Evolutionary conservation across 2,329 filamentous ascomycete species (phyloP).

Genomic region (Aspergillus ibericus): DNA sequence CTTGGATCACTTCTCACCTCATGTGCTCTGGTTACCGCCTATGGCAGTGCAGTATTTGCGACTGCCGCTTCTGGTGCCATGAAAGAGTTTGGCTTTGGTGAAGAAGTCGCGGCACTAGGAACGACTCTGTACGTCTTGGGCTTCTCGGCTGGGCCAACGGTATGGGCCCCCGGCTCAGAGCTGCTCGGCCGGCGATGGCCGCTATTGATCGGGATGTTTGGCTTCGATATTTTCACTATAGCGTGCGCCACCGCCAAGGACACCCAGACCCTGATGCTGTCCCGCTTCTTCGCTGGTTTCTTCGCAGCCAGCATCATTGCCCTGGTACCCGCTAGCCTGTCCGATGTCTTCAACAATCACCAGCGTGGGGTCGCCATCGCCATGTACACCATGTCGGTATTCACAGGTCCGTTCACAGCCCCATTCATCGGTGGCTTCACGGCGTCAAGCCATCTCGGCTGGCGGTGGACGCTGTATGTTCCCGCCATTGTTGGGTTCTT

Average conservation of each 20-base stretch:
- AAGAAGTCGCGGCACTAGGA: slow-evolving; percentile 44
- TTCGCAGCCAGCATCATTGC: slow-evolving; percentile 44
- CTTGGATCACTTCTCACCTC: slow-evolving; percentile 19
- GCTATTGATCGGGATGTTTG: slow-evolving; percentile 44
- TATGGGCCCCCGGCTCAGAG: slow-evolving; percentile 63
- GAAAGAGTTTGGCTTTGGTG: slow-evolving; percentile 44
- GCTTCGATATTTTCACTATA: slow-evolving; percentile 47
- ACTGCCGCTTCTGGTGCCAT: slow-evolving; percentile 59
- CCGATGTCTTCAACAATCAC: slow-evolving; percentile 51
- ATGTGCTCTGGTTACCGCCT: slow-evolving; percentile 44
- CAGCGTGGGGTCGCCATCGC: slow-evolving; percentile 43
- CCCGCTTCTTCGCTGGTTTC: slow-evolving; percentile 47
- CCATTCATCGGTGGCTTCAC: slow-evolving; percentile 53
- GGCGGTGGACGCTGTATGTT: slow-evolving; percentile 53
- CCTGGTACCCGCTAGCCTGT: slow-evolving; percentile 43
- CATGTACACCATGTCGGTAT: slow-evolving; percentile 49
- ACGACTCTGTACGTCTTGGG: slow-evolving; percentile 50
- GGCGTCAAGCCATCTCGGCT: slow-evolving; percentile 46
- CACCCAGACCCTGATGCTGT: slow-evolving; percentile 40
- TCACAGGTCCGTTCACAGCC: slow-evolving; percentile 48
- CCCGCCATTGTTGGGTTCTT: slow-evolving; percentile 53
- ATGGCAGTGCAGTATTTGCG: slow-evolving; percentile 63
- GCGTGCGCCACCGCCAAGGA: slow-evolving; percentile 43
- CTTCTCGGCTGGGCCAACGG: slow-evolving; percentile 58
- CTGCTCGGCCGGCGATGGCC: slow-evolving; percentile 57